phyloP scores from a whole-genome alignment of 2,329 filamentous ascomycete genomes.

The Hypoxylon sp. region DNA sequence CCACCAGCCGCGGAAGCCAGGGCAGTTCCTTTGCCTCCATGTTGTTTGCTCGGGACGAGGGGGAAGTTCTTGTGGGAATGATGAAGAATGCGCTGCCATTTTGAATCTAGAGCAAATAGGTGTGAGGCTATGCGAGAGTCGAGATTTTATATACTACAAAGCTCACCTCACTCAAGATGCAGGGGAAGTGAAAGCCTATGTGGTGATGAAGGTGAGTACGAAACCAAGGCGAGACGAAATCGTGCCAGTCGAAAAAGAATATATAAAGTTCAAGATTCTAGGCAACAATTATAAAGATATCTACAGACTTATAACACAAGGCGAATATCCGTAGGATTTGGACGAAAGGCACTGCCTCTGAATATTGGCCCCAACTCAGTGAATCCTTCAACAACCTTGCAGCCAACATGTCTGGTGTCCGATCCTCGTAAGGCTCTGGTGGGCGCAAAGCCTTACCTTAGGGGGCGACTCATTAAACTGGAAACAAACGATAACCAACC shows the following conservation, averaged over 20 bases:
- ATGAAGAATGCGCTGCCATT: constrained; percentile 12
- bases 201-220: constrained; percentile 1
- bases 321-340: constrained; percentile 8
- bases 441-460: background rate
- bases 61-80: constrained; percentile 34
- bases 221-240: background rate
- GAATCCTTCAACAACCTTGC: constrained; percentile 2
- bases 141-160: background rate
- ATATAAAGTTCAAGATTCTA: background rate
- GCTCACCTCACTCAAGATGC: background rate
- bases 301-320: background rate
- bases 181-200: background rate
- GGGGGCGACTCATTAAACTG: background rate
- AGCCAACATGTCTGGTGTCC: background rate
- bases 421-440: background rate
- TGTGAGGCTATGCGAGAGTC: background rate
- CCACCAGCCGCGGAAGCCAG: constrained; percentile 34
- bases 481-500: background rate
- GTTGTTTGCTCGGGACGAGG: constrained; percentile 24
- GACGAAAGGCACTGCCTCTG: constrained; percentile 8
- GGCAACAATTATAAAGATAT: background rate
- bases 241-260: background rate
- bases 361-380: background rate
- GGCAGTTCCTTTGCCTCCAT: constrained; percentile 33
- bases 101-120: background rate